phyloP scores from a whole-genome alignment of 2,329 filamentous ascomycete genomes.

The Penicillium sumatraense region DNA sequence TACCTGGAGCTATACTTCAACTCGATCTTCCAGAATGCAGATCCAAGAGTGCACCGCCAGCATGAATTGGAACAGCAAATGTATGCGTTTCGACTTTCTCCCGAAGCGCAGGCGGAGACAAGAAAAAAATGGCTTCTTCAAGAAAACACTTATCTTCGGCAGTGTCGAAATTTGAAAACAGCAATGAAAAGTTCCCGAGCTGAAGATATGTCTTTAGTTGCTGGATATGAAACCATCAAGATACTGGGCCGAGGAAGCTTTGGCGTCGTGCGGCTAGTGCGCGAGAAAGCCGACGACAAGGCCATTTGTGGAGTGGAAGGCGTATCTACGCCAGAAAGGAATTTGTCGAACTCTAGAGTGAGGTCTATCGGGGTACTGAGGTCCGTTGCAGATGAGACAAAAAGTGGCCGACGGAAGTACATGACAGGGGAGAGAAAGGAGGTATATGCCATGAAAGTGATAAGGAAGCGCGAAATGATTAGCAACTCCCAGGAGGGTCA shows the following conservation, averaged over 20 bases:
- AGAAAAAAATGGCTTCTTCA: constrained; percentile 65
- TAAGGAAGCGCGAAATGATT: constrained; percentile 91
- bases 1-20: constrained; percentile 87
- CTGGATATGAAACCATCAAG: constrained; percentile 79
- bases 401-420: constrained; percentile 31
- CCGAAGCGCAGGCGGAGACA: constrained; percentile 59
- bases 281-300: constrained; percentile 53
- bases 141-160: constrained; percentile 76
- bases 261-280: constrained; percentile 83
- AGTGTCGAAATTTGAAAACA: constrained; percentile 71
- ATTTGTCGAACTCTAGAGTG: neutral
- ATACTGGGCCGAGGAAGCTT: constrained; percentile 93
- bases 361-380: constrained; percentile 14
- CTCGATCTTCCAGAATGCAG: constrained; percentile 62
- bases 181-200: constrained; percentile 53
- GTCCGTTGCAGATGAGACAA: constrained; percentile 24
- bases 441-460: constrained; percentile 96
- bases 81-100: constrained; percentile 58
- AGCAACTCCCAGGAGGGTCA: constrained; percentile 91
- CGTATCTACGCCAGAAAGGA: neutral
- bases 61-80: constrained; percentile 68
- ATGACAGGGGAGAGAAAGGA: constrained; percentile 52
- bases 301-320: constrained; percentile 16
- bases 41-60: constrained; percentile 65
- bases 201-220: constrained; percentile 57